Evolutionary conservation across 257 asterid species (phyloP), one percentile per base, ranked within the genome.

Genomic region (Lycium ferocissimum): DNA sequence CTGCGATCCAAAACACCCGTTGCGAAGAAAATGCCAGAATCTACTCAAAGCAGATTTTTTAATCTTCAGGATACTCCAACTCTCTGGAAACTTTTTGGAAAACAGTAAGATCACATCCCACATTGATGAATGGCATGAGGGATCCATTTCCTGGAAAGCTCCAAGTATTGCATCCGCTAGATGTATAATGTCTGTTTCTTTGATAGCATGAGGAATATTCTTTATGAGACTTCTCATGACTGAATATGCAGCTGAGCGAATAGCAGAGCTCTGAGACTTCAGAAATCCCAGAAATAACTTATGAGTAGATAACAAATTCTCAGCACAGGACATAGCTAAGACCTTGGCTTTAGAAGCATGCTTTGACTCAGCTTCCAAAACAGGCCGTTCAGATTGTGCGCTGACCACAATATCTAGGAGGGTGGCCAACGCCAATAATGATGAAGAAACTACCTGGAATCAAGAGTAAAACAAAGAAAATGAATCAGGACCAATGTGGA

Each of bases 1-100:
- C 86, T 94, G 98, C 85, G 99, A 97, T 90, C 99, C 99, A 92
- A 91, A 95, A 88, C 99, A 97, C 47, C 99, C 99, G 89, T 91
- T 92, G 85, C 88, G 95, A 51, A 97, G 97, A 91, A 97, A 97
- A 87, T 88, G 89, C 91, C 94, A 97, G 84, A 97, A 87, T 43
- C 93, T 92, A 88, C 87, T 90, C 47, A 95, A 70, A 85, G 95
- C 84, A 66, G 89, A 90, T 94, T 94, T 95, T 59, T 94, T 98
- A 85, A 93, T 91, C 91, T 94, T 97, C 86, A 94, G 85, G 62
- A 83, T 75, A 73, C 82, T 86, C 99, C 99, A 97, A 86, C 98
- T 88, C 83, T 92, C 92, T 3, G 99, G 98, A 91, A 91, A 95
- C 65, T 84, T 92, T 87, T 88, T 90, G 43, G 90, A 87, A 84